Base-by-base conservation (phyloP, 768 basidiomycete genomes). In the Tulasnella sp. region DNA sequence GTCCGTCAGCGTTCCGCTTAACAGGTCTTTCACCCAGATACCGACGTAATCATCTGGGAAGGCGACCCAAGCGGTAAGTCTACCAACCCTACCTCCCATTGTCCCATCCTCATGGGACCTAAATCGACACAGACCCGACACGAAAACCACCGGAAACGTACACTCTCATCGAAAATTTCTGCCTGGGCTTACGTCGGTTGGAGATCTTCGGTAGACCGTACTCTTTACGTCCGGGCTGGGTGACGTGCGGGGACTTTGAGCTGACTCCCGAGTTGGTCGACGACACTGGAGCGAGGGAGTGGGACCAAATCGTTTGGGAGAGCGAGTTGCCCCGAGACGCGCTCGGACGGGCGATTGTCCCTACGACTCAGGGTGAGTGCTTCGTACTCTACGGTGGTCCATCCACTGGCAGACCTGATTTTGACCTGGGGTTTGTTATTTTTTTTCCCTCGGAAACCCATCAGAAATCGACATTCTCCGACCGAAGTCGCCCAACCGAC, bases 41-140 rank as follows among this genome's bases (percentile, higher is more conserved):
- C 95, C n/a, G 95, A 97, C 79, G 92, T 96, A 11, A 89, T 96
- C 72, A 89, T 98, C 22, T 97, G 95, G 94, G 92, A 95, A 83
- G 91, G 93, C n/a, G 93, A 95, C 76, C 82, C 88, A 6, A 79
- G 84, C 4, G 81, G 82, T 82, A 69, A 73, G 78, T 76, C 14
- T 35, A 5, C 2, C 63, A 11, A 12, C 17, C 29, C 34, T 16
- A 8, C 8, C 39, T 29, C 29, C 29, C 52, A 59, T 59, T 32
- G n/a, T 65, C 32, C 3, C 17, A n/a, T 12, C 5, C 35, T 35
- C 29, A 22, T 26, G 22, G 47, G n/a, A 59, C 73, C 40, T 40
- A 29, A 39, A 26, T 37, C 5, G n/a, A 40, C 32, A 34, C 74
- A 78, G 94, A 96, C 80, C 91, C 92, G 1, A 89, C 87, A 2